Percentiles rank a stretch among this genome's conserved stretches.
Evolutionary conservation across 2,329 filamentous ascomycete species (phyloP).

Genomic region (Diaporthe caulivora): DNA sequence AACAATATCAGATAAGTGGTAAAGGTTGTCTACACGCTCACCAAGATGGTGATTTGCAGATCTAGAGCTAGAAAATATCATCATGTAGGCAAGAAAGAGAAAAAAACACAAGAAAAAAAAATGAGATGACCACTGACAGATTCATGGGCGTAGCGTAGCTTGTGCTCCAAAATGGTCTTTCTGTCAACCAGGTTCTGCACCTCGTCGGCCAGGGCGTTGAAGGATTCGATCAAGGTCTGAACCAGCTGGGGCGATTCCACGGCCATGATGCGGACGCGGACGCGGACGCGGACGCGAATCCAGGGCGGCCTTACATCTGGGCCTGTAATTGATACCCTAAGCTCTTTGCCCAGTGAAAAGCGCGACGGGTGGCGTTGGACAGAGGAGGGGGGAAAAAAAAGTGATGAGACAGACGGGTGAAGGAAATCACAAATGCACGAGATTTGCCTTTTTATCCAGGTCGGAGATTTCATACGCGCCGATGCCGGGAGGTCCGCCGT

Average conservation of each 20-base stretch:
- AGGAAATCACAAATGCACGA: not conserved
- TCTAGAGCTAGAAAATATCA: conserved; percentile 52
- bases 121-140: conserved; percentile 62
- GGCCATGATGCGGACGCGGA: conserved; percentile 42
- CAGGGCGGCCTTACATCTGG: conserved; percentile 35
- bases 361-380: conserved; percentile 11
- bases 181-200: conserved; percentile 73
- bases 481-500: conserved; percentile 29
- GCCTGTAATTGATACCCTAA: not conserved
- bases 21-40: conserved; percentile 40
- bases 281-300: conserved; percentile 31
- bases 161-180: conserved; percentile 75
- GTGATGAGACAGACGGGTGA: not conserved
- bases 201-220: conserved; percentile 74
- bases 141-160: conserved; percentile 74
- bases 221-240: conserved; percentile 72
- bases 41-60: conserved; percentile 39
- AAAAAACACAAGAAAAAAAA: not conserved
- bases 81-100: conserved; percentile 51
- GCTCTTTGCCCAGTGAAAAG: not conserved
- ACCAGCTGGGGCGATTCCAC: conserved; percentile 61
- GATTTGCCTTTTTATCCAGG: conserved; percentile 26
- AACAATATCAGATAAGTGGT: conserved; percentile 39
- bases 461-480: not conserved
- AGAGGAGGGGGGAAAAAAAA: not conserved